Evolutionary conservation across 1,284 basidiomycete genomes (phyloP), one percentile per base, ranked within the genome.

Genomic region (Hymenochaete sp.): DNA sequence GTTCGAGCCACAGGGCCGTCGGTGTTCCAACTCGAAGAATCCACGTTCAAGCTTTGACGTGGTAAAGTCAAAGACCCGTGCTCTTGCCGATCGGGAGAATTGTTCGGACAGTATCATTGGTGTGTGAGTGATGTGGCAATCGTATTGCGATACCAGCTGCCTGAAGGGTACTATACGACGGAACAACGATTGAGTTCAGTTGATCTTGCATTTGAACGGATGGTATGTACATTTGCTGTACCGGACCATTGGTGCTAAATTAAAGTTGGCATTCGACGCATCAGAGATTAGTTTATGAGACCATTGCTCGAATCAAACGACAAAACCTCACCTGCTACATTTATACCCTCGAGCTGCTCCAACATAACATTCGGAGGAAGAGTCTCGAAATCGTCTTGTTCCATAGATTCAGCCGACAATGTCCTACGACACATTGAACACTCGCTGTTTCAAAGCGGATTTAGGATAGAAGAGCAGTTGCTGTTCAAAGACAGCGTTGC

Each of bases 41-140:
- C 73, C 75, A 21, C 75, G 63, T 57, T 79, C 76, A 18, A 59
- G 53, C 0, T 43, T 47, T 11, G 63, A 66, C 0, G 74, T 77
- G 2, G 67, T 62, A 54, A 79, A 77, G 53, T 79, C 75, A 2
- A 67, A 60, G 16, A 69, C 62, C 33, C 76, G 58, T 1, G 74
- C 75, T 3, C 63, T 64, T 42, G 69, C 64, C 3, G 71, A 72
- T 11, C 75, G 64, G 26, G 68, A 69, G 56, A 77, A 78, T 56
- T 79, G 73, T 40, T 62, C 58, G 1, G 63, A 72, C 39, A 79
- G 65, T 24, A 77, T 76, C 76, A 79, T 79, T 1, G 76, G 76
- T 13, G 75, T 77, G 44, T 70, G 67, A 2, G 73, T 76, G 45
- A 78, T 71, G 50, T 76, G 75, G 3, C 68, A 70, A 41, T 76